These are phyloP conservation scores for Colletotrichum tamarilloi DNA, from an alignment of 2,329 filamentous ascomycete genomes.

Conservation along the genomic window DNA sequence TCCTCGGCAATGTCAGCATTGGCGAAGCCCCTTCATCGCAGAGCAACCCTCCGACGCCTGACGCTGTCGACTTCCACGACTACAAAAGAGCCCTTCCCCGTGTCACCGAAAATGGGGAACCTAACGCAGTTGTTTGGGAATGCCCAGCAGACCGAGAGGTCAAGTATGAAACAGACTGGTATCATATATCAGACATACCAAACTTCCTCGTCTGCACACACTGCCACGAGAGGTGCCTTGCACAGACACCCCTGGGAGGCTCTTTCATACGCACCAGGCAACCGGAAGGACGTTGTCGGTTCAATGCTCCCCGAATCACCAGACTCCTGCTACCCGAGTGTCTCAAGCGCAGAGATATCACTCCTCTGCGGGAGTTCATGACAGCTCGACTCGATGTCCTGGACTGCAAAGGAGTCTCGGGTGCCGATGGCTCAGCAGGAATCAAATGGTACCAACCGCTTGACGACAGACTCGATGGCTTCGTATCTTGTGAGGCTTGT, in stretches of 20 bases:
- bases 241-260: constrained; percentile 41
- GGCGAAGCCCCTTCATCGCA: background rate
- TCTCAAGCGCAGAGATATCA: constrained; percentile 40
- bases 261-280: constrained; percentile 43
- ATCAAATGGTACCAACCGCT: constrained; percentile 44
- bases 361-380: constrained; percentile 43
- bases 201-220: constrained; percentile 52
- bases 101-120: constrained; percentile 34
- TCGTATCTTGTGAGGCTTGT: constrained; percentile 35
- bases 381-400: constrained; percentile 39
- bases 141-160: constrained; percentile 44
- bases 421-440: constrained; percentile 38
- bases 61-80: constrained; percentile 6
- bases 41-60: background rate
- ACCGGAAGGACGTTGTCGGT: constrained; percentile 41
- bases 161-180: constrained; percentile 46
- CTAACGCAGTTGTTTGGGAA: constrained; percentile 39
- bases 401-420: constrained; percentile 42
- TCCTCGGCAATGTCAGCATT: background rate
- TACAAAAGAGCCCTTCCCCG: constrained; percentile 9
- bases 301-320: constrained; percentile 48
- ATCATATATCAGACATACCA: constrained; percentile 41
- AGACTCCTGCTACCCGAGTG: constrained; percentile 48
- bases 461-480: constrained; percentile 4
- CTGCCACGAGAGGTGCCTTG: constrained; percentile 53